A percentile compares a stretch with the other conserved stretches of the same genome.
Conservation (phyloP, 768 basidiomycete species). For the Boletus reticuloceps region DNA sequence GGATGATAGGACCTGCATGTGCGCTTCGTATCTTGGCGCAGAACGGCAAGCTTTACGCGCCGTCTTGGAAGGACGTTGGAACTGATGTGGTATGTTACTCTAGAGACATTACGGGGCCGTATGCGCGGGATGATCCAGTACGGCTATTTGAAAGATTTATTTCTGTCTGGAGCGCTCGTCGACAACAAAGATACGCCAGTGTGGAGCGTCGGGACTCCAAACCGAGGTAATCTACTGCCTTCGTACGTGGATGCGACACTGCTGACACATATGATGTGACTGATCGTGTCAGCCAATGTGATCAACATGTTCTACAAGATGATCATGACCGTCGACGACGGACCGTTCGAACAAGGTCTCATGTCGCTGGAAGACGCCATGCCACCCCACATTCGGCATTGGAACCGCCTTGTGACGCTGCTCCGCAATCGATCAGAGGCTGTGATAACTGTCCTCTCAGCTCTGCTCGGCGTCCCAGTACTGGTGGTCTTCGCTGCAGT, state of each 20-base stretch:
- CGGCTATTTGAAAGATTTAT: conserved; percentile 16
- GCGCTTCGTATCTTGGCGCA: conserved; percentile 16
- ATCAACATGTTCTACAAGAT: conserved; percentile 16
- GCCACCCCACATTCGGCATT: conserved; percentile 18
- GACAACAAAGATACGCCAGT: conserved; percentile 12
- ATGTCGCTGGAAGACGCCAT: conserved; percentile 15
- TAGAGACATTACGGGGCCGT: conserved; percentile 9
- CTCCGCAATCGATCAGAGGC: conserved; percentile 3
- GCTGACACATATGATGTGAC: not conserved
- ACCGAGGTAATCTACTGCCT: conserved; percentile 4
- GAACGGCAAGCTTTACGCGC: conserved; percentile 1
- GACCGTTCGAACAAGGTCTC: conserved; percentile 14
- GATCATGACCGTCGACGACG: conserved; percentile 16
- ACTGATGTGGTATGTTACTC: not conserved
- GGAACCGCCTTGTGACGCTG: conserved; percentile 13
- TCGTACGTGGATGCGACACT: no score
- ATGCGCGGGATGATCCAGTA: conserved; percentile 7
- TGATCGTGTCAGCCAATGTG: conserved; percentile 12
- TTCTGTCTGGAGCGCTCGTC: conserved; percentile 12
- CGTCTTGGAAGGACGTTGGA: not conserved
- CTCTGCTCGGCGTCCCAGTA: conserved; percentile 17
- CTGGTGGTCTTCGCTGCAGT: conserved; percentile 13
- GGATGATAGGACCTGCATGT: conserved; percentile 20
- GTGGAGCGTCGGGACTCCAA: conserved; percentile 18
- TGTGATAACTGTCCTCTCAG: conserved; percentile 9